phyloP scores from a whole-genome alignment of 441 rosid species.

The Populus tomentosa region DNA sequence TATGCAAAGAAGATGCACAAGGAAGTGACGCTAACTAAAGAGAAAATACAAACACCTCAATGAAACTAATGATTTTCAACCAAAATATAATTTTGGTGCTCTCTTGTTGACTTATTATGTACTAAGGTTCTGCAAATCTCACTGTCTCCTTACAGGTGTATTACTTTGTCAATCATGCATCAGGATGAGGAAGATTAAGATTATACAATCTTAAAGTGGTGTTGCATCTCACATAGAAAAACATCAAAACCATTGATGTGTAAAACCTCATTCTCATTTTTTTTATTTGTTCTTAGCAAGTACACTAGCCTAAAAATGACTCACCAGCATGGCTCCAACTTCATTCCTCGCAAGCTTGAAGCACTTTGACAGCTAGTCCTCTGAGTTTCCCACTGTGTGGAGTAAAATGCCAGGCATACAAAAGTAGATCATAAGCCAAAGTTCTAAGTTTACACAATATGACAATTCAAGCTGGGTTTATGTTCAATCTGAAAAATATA shows the following conservation, averaged over 20 bases:
- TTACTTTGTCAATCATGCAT: background rate
- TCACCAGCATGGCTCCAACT: too few species aligned
- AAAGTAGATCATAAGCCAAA: too few species aligned
- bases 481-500: too few species aligned
- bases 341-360: too few species aligned
- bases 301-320: background rate
- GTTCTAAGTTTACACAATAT: too few species aligned
- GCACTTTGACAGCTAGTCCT: too few species aligned
- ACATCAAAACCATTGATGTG: background rate
- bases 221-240: background rate
- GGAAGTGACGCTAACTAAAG: too few species aligned
- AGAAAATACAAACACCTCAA: background rate
- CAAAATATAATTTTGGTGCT: background rate
- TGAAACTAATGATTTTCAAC: background rate
- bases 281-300: too few species aligned
- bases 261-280: background rate
- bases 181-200: background rate
- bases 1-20: too few species aligned
- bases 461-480: too few species aligned
- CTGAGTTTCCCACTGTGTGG: too few species aligned
- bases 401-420: too few species aligned
- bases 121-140: background rate
- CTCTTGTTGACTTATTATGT: background rate
- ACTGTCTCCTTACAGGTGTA: background rate
- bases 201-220: background rate